A percentile compares a stretch with the other conserved stretches of the same genome.
phyloP scores from a whole-genome alignment of 495 filamentous ascomycete genomes.

The Penicillium flavigenum region DNA sequence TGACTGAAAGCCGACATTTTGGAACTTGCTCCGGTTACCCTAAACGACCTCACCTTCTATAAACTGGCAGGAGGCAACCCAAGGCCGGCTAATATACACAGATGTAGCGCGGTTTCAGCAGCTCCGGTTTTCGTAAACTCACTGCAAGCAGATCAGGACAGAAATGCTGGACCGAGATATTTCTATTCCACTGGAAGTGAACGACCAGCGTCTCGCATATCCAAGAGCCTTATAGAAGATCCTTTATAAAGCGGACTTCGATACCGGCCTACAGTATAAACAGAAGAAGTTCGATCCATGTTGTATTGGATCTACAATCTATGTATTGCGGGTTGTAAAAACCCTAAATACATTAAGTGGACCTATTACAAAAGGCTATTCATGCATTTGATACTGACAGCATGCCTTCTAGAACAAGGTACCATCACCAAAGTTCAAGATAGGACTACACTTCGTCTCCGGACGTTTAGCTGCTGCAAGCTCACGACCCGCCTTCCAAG shows the following conservation, averaged over 20 bases:
- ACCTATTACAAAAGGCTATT: neutral
- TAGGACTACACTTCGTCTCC: slow-evolving; percentile 44
- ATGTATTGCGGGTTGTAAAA: neutral
- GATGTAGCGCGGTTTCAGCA: neutral
- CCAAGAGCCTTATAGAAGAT: neutral
- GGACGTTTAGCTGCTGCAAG: slow-evolving; percentile 42
- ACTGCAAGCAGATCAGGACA: neutral
- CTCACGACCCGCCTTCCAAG: slow-evolving; percentile 59
- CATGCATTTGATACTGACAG: neutral
- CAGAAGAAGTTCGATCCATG: neutral
- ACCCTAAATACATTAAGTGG: neutral
- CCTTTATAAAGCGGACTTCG: neutral
- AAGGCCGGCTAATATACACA: neutral
- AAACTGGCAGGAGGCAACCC: neutral
- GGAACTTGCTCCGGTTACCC: neutral
- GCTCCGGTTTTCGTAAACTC: neutral
- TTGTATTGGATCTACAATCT: neutral
- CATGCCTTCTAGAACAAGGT: slow-evolving; percentile 35
- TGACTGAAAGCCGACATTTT: neutral
- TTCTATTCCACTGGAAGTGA: neutral
- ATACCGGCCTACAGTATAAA: neutral
- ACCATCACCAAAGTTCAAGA: slow-evolving; percentile 46
- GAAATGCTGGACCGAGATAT: neutral
- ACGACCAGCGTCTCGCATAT: neutral
- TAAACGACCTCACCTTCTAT: neutral